phyloP scores from a whole-genome alignment of 805 yeast genomes.

The Kodamaea hsintzibuensis region DNA sequence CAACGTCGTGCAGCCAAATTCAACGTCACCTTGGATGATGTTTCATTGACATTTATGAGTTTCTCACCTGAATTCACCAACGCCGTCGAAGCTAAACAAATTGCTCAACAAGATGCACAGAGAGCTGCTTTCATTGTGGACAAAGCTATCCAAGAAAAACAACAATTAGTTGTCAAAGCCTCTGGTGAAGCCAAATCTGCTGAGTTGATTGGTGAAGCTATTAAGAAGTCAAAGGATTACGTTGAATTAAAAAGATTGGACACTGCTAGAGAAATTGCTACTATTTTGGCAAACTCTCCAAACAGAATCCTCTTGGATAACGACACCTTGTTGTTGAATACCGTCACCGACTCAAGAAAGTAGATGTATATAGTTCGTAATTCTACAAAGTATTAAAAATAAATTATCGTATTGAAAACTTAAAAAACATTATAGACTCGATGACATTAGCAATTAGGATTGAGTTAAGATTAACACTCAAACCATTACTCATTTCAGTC shows the following conservation, averaged over 20 bases:
- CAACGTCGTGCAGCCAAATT: constrained; percentile 89
- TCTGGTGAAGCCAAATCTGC: constrained; percentile 99
- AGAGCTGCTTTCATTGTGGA: constrained; percentile 97
- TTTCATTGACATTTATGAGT: constrained; percentile 94
- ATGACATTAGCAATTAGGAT: too few relatives aligned
- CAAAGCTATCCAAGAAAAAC: constrained; percentile 96
- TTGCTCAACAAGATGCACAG: constrained; percentile 99
- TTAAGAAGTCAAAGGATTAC: constrained; percentile 92
- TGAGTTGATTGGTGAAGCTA: constrained; percentile 97
- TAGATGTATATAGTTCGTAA: constrained; percentile 16
- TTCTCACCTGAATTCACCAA: constrained; percentile 96
- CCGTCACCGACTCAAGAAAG: constrained; percentile 75
- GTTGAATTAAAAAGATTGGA: constrained; percentile 96
- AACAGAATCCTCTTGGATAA: constrained; percentile 90
- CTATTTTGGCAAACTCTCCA: constrained; percentile 80
- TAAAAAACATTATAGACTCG: background rate
- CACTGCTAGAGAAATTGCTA: constrained; percentile 95
- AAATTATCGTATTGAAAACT: background rate
- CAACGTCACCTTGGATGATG: constrained; percentile 89
- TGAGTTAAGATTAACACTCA: too few relatives aligned
- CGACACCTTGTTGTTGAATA: constrained; percentile 87
- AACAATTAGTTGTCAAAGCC: constrained; percentile 94
- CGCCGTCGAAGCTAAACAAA: constrained; percentile 98
- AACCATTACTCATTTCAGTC: too few relatives aligned
- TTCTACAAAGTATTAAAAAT: constrained; percentile 2